Evolutionary conservation across 305 asterid genomes (phyloP), one percentile per base, ranked within the genome.

Genomic region (Rubia balearica): DNA sequence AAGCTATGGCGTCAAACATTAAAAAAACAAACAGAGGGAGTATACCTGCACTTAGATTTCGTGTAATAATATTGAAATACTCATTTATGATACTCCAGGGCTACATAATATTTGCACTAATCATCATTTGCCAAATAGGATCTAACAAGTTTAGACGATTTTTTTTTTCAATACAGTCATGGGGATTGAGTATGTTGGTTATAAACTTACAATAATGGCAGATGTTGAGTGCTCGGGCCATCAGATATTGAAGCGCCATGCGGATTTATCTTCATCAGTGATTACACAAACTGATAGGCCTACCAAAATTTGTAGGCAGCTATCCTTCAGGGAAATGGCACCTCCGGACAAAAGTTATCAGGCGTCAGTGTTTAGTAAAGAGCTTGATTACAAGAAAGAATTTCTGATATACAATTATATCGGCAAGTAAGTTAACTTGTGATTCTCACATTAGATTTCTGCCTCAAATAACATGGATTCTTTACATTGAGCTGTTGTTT

Each of bases 401-500:
- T 91, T 87, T 82, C 48, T 91, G 79, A 71, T 91, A 67, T 75
- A 87, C 45, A 84, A 87, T 77, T 91, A 89, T 83, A 76, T 75
- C 38, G 85, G 85, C 74, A 76, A 85, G 97, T 91, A 73, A 80
- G 83, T 75, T 17, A 19, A 10, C 19, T 21, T 51, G 41, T 7
- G 5, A 62, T 27, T 62, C 11, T 49, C 36, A 51, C 11, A 2
- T 7, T 13, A 30, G 49, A 53, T 17, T n/a, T n/a, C 60, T 53
- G 60, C 2, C 60, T 14, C 30, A 27, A 27, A 27, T 27, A 27
- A 27, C 30, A 27, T 27, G 30, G 30, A 27, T 27, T 27, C 30
- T 17, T 10, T 53, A 59, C 41, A 55, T 24, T 41, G 60, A 70
- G 16, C 51, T 75, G 36, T 73, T 49, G 48, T 69, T 55, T 59